phyloP scores from a whole-genome alignment of 2,329 filamentous ascomycete species.

The Didymella keratinophila region DNA sequence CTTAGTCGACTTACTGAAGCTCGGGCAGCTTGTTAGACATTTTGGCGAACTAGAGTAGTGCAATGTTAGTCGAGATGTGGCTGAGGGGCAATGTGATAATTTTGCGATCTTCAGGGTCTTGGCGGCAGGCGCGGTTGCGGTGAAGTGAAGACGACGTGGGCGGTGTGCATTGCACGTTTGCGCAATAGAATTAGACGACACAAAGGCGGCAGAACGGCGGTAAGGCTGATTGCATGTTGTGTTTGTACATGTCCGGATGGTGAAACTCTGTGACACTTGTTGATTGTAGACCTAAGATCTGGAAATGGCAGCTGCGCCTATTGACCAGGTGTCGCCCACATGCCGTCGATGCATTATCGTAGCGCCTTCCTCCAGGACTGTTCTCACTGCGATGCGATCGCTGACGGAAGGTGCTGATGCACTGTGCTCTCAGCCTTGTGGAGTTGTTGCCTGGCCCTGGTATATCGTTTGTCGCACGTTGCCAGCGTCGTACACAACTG shows the following conservation, averaged over 20 bases:
- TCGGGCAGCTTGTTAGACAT: not conserved
- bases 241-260: conserved; percentile 7
- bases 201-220: not conserved
- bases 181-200: not conserved
- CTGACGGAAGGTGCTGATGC: not conserved
- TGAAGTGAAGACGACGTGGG: conserved; percentile 17
- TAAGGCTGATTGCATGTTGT: conserved; percentile 9
- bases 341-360: not conserved
- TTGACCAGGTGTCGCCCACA: not conserved
- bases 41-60: not conserved
- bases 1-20: conserved; percentile 1
- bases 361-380: not conserved
- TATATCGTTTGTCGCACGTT: conserved; percentile 41
- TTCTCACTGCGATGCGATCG: not conserved
- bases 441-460: conserved; percentile 24
- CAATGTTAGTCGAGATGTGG: not conserved
- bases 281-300: conserved; percentile 9
- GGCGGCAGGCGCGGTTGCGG: conserved; percentile 4
- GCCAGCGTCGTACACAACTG: conserved; percentile 57
- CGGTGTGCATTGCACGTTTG: not conserved
- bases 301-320: conserved; percentile 8
- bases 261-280: conserved; percentile 4
- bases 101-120: not conserved
- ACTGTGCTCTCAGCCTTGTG: not conserved
- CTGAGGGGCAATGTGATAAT: not conserved